phyloP scores from a whole-genome alignment of 331 rosid species.

The Quercus tomentella region DNA sequence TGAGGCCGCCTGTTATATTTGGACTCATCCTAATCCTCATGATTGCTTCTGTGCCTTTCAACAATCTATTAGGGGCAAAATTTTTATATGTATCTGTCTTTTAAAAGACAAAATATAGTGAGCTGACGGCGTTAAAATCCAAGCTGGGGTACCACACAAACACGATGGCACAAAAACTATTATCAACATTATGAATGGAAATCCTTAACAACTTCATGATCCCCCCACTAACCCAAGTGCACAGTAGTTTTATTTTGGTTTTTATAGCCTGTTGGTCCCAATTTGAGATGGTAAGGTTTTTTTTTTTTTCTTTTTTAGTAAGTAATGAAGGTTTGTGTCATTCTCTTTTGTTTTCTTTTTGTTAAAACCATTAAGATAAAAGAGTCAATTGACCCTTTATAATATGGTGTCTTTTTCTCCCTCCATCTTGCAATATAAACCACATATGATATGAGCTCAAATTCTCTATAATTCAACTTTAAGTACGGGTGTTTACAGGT shows the following conservation, averaged over 20 bases:
- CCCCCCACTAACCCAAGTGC: slow-evolving; percentile 37
- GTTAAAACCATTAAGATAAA: neutral
- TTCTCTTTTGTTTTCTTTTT: neutral
- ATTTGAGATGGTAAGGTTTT: neutral
- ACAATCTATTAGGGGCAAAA: slow-evolving; percentile 26
- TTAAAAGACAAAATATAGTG: slow-evolving; percentile 23
- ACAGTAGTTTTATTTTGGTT: slow-evolving; percentile 17
- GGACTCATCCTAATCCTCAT: slow-evolving; percentile 27
- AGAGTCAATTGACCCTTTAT: no score
- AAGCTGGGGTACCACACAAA: slow-evolving; percentile 25
- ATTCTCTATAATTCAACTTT: no score
- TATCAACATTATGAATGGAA: slow-evolving; percentile 30
- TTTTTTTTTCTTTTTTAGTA: neutral
- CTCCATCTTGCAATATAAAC: no score
- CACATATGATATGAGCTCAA: no score
- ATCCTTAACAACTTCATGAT: slow-evolving; percentile 28
- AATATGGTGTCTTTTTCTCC: no score
- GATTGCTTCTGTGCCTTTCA: slow-evolving; percentile 28
- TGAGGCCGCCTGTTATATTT: slow-evolving; percentile 19
- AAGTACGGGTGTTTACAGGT: no score
- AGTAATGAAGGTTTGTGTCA: neutral
- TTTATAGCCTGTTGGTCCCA: slow-evolving; percentile 28
- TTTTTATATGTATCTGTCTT: neutral
- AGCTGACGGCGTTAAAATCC: slow-evolving; percentile 60
- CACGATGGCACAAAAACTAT: slow-evolving; percentile 6